phyloP scores from a whole-genome alignment of 768 basidiomycete species.

The Suillus discolor region DNA sequence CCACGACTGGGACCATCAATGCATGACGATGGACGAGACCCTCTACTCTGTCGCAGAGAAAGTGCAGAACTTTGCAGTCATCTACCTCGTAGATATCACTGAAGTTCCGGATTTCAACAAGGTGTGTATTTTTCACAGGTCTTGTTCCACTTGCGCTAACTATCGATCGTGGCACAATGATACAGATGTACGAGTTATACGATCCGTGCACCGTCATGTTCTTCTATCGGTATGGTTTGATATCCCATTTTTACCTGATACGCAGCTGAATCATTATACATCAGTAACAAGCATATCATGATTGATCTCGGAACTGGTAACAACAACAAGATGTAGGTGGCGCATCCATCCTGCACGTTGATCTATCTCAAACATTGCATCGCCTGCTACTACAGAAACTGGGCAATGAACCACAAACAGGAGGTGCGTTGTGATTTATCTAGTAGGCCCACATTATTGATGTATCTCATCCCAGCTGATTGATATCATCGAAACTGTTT shows the following conservation, averaged over 20 bases:
- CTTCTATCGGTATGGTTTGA: conserved; percentile 81
- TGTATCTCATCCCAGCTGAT: conserved; percentile 61
- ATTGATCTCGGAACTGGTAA: conserved; percentile 99
- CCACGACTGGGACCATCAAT: conserved; percentile 90
- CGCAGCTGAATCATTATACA: neutral
- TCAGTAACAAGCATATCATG: conserved; percentile 98
- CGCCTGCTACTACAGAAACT: conserved; percentile 63
- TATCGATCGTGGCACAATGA: conserved; percentile 3
- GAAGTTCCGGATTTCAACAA: conserved; percentile 99
- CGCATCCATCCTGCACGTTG: neutral
- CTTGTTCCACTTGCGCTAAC: neutral
- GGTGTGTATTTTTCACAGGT: conserved; percentile 41
- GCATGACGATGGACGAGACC: conserved; percentile 99
- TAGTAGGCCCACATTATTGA: neutral
- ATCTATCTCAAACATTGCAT: neutral
- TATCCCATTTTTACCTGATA: neutral
- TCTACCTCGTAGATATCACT: conserved; percentile 94
- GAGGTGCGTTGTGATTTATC: conserved; percentile 56
- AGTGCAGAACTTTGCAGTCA: conserved; percentile 98
- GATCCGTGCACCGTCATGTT: conserved; percentile 98
- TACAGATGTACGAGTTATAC: conserved; percentile 97
- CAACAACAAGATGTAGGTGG: conserved; percentile 95
- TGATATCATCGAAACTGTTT: conserved; percentile 98
- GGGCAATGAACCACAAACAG: conserved; percentile 99
- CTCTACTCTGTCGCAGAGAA: conserved; percentile 91